Base-by-base conservation (phyloP, 805 yeast genomes). In the Clavispora phyllophila region DNA sequence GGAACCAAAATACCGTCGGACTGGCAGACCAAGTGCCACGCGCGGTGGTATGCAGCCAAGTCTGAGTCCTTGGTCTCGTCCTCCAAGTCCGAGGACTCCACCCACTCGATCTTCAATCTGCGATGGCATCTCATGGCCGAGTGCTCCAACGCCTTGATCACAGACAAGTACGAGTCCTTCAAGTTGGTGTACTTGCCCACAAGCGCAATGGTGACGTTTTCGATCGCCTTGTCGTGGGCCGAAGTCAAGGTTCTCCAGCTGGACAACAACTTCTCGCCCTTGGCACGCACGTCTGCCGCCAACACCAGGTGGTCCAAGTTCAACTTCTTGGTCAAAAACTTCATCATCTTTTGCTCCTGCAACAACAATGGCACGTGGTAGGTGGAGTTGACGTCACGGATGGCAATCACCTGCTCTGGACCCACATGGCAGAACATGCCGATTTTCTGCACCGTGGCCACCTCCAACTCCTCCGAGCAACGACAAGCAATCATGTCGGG, bases 351-450 rank as follows among this genome's bases (percentile, higher is more conserved):
- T 73, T 91, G 97, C 62, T 91, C 90, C 57, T 83, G 79, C 57
- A 93, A 77, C 62, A 93, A 73, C 51, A 93, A 74, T 37, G 99
- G 99, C 56, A 93, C 98, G 63, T 93, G 99, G 66, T 93, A 93
- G 37, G 98, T 91, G 10, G 96, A 87, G 72, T 86, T 87, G 55
- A 93, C 95, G 66, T 93, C 99, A 61, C 90, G 96, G 42, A 93
- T 96, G 39, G 95, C 96, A 54, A 93, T 77, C 37, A 93, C 98
- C 73, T 95, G 98, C 44, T 91, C 89, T n/a, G 95, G 87, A 24
- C 96, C 97, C 54, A 93, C 99, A 61, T 93, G 98, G 67, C 98
- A 91, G 71, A 93, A 93, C 98, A 93, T 93, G 46, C 97, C 93
- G 60, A 93, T 91, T 70, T 93, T 93, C 51, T 86, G 91, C 60